These are phyloP conservation scores for Geranomyces variabilis DNA, from an alignment of 192 early-diverging fungal genomes.

Conservation along the genomic window DNA sequence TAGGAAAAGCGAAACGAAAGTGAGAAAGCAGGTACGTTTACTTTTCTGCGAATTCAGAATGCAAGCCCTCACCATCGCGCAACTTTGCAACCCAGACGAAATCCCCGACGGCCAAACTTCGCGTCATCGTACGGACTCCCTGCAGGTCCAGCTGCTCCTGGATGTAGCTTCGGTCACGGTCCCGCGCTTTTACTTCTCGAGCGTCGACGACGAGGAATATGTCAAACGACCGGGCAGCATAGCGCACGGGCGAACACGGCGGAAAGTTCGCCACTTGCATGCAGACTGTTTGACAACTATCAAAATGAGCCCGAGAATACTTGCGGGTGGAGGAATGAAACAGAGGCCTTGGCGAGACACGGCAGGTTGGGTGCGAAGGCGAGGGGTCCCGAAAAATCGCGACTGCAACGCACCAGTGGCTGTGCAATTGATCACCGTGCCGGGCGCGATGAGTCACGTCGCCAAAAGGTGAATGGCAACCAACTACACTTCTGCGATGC, in stretches of 20 bases:
- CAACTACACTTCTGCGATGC: no score
- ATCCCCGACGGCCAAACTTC: constrained; percentile 82
- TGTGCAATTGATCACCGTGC: no score
- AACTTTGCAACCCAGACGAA: constrained; percentile 82
- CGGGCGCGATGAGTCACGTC: no score
- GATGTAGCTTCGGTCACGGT: constrained; percentile 73
- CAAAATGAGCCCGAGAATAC: no score
- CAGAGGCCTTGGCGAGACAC: no score
- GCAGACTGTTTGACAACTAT: no score
- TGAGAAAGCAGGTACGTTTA: neutral
- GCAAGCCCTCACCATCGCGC: neutral
- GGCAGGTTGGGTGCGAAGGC: no score
- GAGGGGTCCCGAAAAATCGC: no score
- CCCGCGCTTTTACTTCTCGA: constrained; percentile 73
- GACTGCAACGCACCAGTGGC: no score
- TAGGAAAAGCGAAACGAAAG: neutral
- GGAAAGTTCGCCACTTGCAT: neutral
- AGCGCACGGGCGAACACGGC: neutral
- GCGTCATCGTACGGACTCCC: constrained; percentile 58
- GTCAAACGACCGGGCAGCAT: constrained; percentile 53
- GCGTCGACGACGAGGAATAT: constrained; percentile 77
- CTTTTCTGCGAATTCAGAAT: no score
- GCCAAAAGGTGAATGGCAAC: no score
- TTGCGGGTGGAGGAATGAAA: no score
- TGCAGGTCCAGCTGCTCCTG: constrained; percentile 62